phyloP scores from a whole-genome alignment of 345 rosid genomes.

The rapeseed (Brassica napus) region Da-Ae NC_063449.1:43207001-43207500 shows the following conservation, averaged over 20 bases:
- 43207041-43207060: background rate
- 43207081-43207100: background rate
- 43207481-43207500: conserved; percentile 1
- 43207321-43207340: background rate
- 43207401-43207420: conserved; percentile 28
- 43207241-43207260: background rate
- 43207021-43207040: background rate
- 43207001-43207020: background rate
- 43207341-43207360: background rate
- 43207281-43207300: too few species aligned
- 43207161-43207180: background rate
- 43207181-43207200: background rate
- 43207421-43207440: background rate
- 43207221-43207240: background rate
- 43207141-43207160: background rate
- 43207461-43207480: background rate
- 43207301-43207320: too few species aligned
- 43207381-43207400: background rate
- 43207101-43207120: background rate
- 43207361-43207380: conserved; percentile 12
- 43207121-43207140: background rate
- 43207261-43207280: too few species aligned
- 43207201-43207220: background rate
- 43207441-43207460: conserved; percentile 7
- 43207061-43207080: background rate